These are phyloP conservation scores for Fusarium sp. DNA, from an alignment of 2,329 filamentous ascomycete genomes.

Conservation along the genomic window DNA sequence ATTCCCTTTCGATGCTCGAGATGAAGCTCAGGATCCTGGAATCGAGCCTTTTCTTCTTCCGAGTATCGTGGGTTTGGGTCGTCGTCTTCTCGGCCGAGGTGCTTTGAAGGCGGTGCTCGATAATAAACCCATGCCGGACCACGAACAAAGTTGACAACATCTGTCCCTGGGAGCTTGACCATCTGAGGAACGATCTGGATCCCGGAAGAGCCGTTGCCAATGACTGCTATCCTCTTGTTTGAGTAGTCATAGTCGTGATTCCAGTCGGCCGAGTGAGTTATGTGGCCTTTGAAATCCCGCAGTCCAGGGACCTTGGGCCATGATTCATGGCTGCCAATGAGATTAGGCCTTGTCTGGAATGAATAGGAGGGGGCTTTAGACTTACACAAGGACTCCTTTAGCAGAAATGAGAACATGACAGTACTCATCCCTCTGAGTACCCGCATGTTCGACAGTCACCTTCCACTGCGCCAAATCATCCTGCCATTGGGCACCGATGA, in stretches of 20 bases:
- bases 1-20: constrained; percentile 59
- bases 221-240: constrained; percentile 37
- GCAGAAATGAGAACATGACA: constrained; percentile 39
- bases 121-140: constrained; percentile 52
- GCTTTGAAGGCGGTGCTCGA: constrained; percentile 48
- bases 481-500: constrained; percentile 40
- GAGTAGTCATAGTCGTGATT: constrained; percentile 36
- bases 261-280: constrained; percentile 35
- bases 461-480: constrained; percentile 38
- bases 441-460: constrained; percentile 34
- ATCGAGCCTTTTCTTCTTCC: constrained; percentile 58
- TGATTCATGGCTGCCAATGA: constrained; percentile 31
- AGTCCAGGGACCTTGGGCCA: constrained; percentile 38
- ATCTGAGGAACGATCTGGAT: constrained; percentile 42
- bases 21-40: constrained; percentile 65
- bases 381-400: constrained; percentile 39
- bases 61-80: constrained; percentile 46
- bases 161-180: constrained; percentile 44
- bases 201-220: constrained; percentile 36
- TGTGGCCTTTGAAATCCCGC: constrained; percentile 35
- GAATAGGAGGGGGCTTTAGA: not conserved
- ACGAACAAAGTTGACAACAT: constrained; percentile 50
- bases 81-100: constrained; percentile 43
- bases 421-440: constrained; percentile 28
- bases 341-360: fast-evolving